Conservation (phyloP, 805 yeast genomes). For the Myxozyma monticola region DNA sequence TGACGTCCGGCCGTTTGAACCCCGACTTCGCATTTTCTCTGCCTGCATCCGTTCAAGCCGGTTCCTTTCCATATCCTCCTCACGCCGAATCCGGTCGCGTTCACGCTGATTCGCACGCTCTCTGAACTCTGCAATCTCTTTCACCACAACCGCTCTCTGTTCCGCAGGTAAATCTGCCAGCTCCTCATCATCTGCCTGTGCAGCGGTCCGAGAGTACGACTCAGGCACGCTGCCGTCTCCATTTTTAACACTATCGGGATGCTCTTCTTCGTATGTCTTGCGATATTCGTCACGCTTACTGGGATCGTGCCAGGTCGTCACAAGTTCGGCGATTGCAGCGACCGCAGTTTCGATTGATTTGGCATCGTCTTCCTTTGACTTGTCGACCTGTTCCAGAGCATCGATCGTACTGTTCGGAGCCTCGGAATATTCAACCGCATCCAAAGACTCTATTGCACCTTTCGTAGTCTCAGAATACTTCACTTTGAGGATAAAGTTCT, state of each 20-base stretch:
- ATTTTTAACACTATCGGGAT: conserved; percentile 3
- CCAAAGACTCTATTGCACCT: background rate
- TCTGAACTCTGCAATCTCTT: conserved; percentile 29
- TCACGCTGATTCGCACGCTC: conserved; percentile 30
- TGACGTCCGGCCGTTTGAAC: conserved; percentile 2
- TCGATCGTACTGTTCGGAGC: too few relatives aligned
- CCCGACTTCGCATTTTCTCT: conserved; percentile 9
- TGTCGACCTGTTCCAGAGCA: background rate
- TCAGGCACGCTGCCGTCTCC: background rate
- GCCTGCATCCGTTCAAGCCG: conserved; percentile 19
- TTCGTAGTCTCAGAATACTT: conserved; percentile 13
- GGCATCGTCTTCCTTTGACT: background rate
- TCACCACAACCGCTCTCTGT: conserved; percentile 21
- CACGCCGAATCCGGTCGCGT: conserved; percentile 24
- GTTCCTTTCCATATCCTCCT: conserved; percentile 24
- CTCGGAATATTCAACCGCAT: background rate
- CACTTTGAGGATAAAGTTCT: background rate
- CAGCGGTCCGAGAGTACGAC: background rate
- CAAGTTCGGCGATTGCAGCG: conserved; percentile 4
- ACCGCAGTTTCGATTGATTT: background rate
- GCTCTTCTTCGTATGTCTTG: conserved; percentile 3
- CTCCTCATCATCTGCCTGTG: conserved; percentile 25
- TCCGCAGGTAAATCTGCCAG: conserved; percentile 30
- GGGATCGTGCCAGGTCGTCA: conserved; percentile 22
- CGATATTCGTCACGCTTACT: conserved; percentile 6